phyloP scores from a whole-genome alignment of 148 eudicot genomes.

The Spergularia bocconei region DNA sequence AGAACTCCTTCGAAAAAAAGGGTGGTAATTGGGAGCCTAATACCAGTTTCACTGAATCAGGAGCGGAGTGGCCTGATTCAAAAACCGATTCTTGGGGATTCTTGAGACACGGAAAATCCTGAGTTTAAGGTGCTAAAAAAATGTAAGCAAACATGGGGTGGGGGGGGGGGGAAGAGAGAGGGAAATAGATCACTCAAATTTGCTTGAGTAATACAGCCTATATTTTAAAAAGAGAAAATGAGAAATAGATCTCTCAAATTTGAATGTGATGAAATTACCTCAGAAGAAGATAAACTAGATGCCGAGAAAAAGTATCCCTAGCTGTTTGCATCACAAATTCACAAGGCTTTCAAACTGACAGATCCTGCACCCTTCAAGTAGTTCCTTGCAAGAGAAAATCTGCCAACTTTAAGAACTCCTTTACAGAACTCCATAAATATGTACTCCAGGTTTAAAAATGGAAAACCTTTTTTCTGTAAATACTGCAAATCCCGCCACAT shows the following conservation, averaged over 20 bases:
- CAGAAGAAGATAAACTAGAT: conserved; percentile 78
- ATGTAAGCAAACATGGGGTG: no score
- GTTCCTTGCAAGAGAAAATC: conserved; percentile 91
- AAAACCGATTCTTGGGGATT: no score
- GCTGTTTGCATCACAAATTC: conserved; percentile 97
- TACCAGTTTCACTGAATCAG: no score
- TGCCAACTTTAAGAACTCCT: conserved; percentile 93
- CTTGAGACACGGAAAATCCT: no score
- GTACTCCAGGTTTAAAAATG: conserved; percentile 78
- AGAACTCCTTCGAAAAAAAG: no score
- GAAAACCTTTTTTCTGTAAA: conserved; percentile 86
- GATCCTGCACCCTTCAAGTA: conserved; percentile 80
- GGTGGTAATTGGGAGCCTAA: no score
- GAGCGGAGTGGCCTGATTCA: no score
- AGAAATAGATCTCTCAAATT: not conserved
- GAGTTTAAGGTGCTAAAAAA: no score
- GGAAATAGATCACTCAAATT: no score
- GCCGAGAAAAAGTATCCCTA: conserved; percentile 91
- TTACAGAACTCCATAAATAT: conserved; percentile 87
- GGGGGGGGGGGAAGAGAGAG: no score
- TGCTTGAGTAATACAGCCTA: not conserved
- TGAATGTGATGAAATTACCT: conserved; percentile 41
- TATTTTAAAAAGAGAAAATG: not conserved
- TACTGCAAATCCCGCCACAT: conserved; percentile 92
- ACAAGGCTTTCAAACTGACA: conserved; percentile 82